Evolutionary conservation across 768 basidiomycete species (phyloP), one percentile per base, ranked within the genome.

Genomic region (Tricholoma bakamatsutake): DNA sequence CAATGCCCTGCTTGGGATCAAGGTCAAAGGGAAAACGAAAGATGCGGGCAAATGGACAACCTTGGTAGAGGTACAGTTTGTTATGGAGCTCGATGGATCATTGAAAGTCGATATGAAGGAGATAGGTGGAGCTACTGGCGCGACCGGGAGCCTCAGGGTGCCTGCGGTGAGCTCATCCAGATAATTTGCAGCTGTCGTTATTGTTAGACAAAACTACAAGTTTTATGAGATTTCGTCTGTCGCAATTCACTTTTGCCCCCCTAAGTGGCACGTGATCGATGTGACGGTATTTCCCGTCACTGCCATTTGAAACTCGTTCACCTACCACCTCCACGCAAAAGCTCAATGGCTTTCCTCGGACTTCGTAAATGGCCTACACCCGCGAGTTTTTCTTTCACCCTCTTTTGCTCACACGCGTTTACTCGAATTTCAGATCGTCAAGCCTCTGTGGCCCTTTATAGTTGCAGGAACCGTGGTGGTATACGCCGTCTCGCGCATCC

Each of bases 361-460:
- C 75, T 87, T 61, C 87, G 88, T 73, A 87, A 88, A 75, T 90
- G 85, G 85, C 80, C 86, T 57, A 87, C 85, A 62, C 88, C 88
- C 55, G 88, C 78, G 74, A 71, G 84, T 81, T 57, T 60, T 65
- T 40, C n/a, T 24, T 3, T 3, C 21, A 1, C 51, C 39, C 35
- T 46, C 61, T 35, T 56, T n/a, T 53, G 12, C 43, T 4, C 34
- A 18, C 18, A 49, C 15, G 31, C 24, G 11, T n/a, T 43, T 18
- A 7, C 39, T 42, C 24, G 21, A 24, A 27, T 27, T 27, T 28
- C 18, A 93, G 90, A 71, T 93, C 63, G 59, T 78, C 57, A 83
- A 77, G 75, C 88, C 90, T 34, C 66, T 91, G 72, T 91, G 88
- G 81, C 89, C 90, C 8, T 93, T 92, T 80, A 75, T 90, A 62